Evolutionary conservation across 2,329 filamentous ascomycete species (phyloP).

Genomic region (Lecanicillium sp.): DNA sequence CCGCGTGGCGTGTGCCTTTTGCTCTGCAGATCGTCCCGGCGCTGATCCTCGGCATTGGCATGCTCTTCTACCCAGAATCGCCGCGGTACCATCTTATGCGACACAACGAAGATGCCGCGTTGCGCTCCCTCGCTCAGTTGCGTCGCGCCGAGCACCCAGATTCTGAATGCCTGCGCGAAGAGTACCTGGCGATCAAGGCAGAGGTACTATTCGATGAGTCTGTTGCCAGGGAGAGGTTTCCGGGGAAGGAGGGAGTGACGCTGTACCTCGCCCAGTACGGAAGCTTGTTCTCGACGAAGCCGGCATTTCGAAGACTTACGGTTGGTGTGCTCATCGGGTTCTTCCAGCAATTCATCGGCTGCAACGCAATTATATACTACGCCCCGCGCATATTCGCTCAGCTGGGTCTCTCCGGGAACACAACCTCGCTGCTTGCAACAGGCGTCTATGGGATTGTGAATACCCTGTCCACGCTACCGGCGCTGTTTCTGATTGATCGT

Average conservation of each 20-base stretch:
- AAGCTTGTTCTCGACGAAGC: slow-evolving; percentile 25
- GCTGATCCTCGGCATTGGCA: slow-evolving; percentile 47
- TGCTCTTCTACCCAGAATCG: slow-evolving; percentile 44
- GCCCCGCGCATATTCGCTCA: slow-evolving; percentile 40
- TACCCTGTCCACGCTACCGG: slow-evolving; percentile 37
- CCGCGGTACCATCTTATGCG: slow-evolving; percentile 30
- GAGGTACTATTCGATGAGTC: slow-evolving; percentile 32
- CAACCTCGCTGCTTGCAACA: slow-evolving; percentile 45
- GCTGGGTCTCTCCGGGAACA: slow-evolving; percentile 36
- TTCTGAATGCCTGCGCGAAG: slow-evolving; percentile 24
- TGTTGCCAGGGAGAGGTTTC: slow-evolving; percentile 23
- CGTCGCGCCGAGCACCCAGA: slow-evolving; percentile 27
- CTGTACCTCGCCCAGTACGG: slow-evolving; percentile 28
- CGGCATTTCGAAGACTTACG: slow-evolving; percentile 36
- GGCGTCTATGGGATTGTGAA: slow-evolving; percentile 53
- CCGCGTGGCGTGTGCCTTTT: slow-evolving; percentile 42
- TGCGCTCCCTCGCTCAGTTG: slow-evolving; percentile 25
- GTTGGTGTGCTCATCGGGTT: slow-evolving; percentile 52
- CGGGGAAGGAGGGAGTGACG: slow-evolving; percentile 24
- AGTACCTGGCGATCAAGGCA: slow-evolving; percentile 32
- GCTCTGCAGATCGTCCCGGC: slow-evolving; percentile 50
- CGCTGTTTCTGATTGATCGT: slow-evolving; percentile 45
- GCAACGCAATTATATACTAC: slow-evolving; percentile 44
- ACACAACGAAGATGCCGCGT: slow-evolving; percentile 25
- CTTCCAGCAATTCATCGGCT: slow-evolving; percentile 46